Evolutionary conservation across 192 early-diverging fungal genomes (phyloP), one percentile per base, ranked within the genome.

Genomic region (Linnemannia schmuckeri): DNA sequence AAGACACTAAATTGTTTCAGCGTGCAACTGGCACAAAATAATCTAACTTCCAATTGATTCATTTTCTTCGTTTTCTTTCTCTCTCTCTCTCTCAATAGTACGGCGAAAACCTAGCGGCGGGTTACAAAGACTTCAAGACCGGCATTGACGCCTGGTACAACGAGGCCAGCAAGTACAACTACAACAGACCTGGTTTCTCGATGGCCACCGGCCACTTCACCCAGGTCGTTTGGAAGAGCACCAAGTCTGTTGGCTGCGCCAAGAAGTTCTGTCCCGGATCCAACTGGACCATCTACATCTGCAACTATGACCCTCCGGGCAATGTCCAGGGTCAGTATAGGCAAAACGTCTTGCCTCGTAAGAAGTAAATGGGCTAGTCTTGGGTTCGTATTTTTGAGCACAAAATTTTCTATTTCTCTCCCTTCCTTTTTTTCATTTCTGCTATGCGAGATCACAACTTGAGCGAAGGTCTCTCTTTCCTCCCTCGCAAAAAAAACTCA

Each of bases 31-130:
- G 37, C 37, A 37, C 37, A 37, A 37, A 37, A 37, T 37, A 37
- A 37, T 37, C 37, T 37, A 37, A 37, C 37, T 3, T 37, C 37
- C 3, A 1, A 37, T 37, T 37, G 37, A 37, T 37, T 37, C 37
- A 1, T 37, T 37, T 37, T 37, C 1, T 37, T 33, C 46, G 17
- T 30, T 72, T 49, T 20, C 52, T 79, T 72, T 76, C 74, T 69
- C 35, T 79, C 54, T 63, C 10, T 76, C 74, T 69, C 35, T 79
- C 54, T 63, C 10, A 38, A 17, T 55, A 76, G 47, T 87, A 82
- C 40, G 91, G 88, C 41, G 91, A 92, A 80, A 92, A 92, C 81
- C 52, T 92, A 27, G 91, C 90, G 12, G 74, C 75, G 70, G 89
- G 89, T 24, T 90, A 90, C 82, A 55, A 52, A 20, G 72, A 79